Evolutionary conservation across 2,329 filamentous ascomycete genomes (phyloP), one percentile per base, ranked within the genome.

Genomic region (Monosporascus sp.): DNA sequence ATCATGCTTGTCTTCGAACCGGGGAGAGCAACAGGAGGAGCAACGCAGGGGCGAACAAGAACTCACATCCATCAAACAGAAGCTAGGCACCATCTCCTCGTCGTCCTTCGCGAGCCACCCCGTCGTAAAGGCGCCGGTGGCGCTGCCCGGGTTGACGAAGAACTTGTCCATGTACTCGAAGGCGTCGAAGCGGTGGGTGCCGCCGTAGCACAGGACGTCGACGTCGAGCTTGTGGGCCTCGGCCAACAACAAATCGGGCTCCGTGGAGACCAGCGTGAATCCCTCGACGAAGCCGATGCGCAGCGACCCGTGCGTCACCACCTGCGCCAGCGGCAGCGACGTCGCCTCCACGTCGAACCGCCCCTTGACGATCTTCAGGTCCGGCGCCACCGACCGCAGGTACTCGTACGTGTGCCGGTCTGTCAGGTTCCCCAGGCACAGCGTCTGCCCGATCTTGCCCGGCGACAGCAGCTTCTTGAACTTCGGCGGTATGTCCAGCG

Each of bases 11-110:
- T 39, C n/a, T 20, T 48, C 22, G 15, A 18, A 41, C 14, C n/a
- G 24, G 35, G 15, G 25, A 47, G 24, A 48, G 18, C 25, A 20
- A 31, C 24, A 14, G 48, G 6, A 37, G 46, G 18, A n/a, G 5
- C 31, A 35, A 35, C 4, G 31, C 11, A 14, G 31, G 5, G 31
- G 11, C 2, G 11, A 11, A 5, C 5, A 8, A 51, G 46, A 27
- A 87, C 90, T 77, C 72, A 97, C 92, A 81, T 97, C 93, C 93
- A 97, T 97, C 70, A 97, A 74, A 67, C 94, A 96, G 72, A 97
- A 97, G 69, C 91, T 96, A 25, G 93, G 93, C 53, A 86, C 86
- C 24, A 88, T 88, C 52, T 93, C 88, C 66, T 89, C 83, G n/a
- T 74, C 77, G 41, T 80, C 80, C 50, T 74, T 73, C 20, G 74